A percentile compares a stretch with the other conserved stretches of the same genome.
Conservation (phyloP, 495 filamentous ascomycete genomes). For the Penicillium fimorum region DNA sequence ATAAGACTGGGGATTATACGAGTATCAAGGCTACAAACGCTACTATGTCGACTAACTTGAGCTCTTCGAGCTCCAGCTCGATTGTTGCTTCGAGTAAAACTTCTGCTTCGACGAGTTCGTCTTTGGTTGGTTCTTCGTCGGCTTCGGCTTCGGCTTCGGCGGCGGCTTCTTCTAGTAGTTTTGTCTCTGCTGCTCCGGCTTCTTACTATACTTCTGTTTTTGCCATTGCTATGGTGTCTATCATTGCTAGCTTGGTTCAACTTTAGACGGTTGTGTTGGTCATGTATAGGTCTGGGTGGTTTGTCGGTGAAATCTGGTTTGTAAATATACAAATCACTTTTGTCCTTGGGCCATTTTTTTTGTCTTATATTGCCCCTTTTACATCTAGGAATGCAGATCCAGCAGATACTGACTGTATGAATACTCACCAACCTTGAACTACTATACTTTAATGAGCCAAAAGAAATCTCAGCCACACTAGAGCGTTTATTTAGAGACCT, state of each 20-base stretch:
- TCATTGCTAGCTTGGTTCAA: constrained; percentile 1
- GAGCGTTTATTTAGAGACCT: too few relatives aligned
- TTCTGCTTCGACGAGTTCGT: constrained; percentile 1
- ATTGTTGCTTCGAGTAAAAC: not conserved
- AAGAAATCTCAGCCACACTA: too few relatives aligned
- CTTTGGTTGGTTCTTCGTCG: not conserved
- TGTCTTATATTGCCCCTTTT: not conserved
- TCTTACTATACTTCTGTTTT: constrained; percentile 4
- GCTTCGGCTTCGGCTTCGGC: constrained; percentile 4
- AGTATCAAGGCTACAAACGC: constrained; percentile 59
- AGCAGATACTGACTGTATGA: too few relatives aligned
- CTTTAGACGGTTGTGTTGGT: not conserved
- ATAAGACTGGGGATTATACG: constrained; percentile 64
- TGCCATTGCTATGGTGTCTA: not conserved
- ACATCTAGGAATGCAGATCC: too few relatives aligned
- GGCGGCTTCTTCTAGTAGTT: constrained; percentile 1
- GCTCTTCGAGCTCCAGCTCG: constrained; percentile 14
- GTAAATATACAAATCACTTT: not conserved
- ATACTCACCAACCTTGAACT: too few relatives aligned
- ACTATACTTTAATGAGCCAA: too few relatives aligned
- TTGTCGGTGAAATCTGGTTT: not conserved
- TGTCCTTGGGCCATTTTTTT: not conserved
- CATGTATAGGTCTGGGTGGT: not conserved
- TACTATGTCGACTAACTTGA: constrained; percentile 17
- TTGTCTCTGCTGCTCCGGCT: constrained; percentile 2